Evolutionary conservation across 78 protist species (phyloP), one percentile per base, ranked within the genome.

Genomic region (Dictyostelium capitatum): DNA sequence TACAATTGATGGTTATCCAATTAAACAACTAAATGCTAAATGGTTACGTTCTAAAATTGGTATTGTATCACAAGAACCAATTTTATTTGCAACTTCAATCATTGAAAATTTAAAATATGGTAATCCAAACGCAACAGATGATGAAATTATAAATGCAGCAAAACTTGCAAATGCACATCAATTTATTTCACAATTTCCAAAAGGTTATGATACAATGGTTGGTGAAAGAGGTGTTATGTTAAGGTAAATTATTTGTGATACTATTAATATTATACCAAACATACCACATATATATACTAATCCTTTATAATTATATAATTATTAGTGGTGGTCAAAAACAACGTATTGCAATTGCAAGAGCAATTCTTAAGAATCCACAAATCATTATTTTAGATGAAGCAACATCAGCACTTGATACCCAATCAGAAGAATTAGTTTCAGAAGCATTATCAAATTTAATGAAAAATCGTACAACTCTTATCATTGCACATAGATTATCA

Each of bases 401-500:
- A 28, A 98, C 98, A 8, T 62, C 95, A 46, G 95, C 99, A 14
- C 97, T 99, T 19, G 99, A 99, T 79, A 32, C 95, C 41, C 25
- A 84, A 67, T 89, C 97, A 9, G 99, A 98, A 96, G 11, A 37
- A 17, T 48, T 65, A 3, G 94, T 98, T 4, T 98, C 97, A 87
- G 43, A 82, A 3, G 90, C 97, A 0, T 32, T 69, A 62, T 25
- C 43, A 11, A 12, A n/a, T 17, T 85, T 92, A 23, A 25, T 77
- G 83, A n/a, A 47, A 41, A 94, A 87, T 41, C 43, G 83, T 75
- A 98, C 99, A 6, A 89, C 96, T 14, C n/a, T 98, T 11, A 87
- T 97, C 59, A 97, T 98, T 53, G 99, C 99, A 0, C 99, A 98
- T 69, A 96, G 99, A 15, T 82, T 98, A 30, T n/a, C 89, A 10